These are phyloP conservation scores for Lepiota venenata DNA, from an alignment of 768 basidiomycete species.

Conservation along the genomic window DNA sequence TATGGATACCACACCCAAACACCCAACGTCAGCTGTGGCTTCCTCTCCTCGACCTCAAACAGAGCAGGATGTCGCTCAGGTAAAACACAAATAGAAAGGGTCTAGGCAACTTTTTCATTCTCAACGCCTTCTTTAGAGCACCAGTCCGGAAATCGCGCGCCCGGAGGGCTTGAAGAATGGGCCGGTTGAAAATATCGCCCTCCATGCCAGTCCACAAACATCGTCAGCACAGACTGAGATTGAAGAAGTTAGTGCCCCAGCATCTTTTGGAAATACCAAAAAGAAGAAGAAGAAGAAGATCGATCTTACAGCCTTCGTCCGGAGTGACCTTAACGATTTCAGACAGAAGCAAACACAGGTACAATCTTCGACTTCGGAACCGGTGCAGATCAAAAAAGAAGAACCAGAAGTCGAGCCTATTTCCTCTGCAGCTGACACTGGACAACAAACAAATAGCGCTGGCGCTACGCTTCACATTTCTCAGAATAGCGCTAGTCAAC, in stretches of 20 bases:
- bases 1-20: too few species aligned
- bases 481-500: not conserved
- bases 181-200: not conserved
- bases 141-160: conserved; percentile 4
- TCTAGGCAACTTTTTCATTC: not conserved
- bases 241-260: not conserved
- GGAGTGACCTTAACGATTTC: conserved; percentile 26
- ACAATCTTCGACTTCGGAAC: not conserved
- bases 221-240: not conserved
- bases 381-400: conserved; percentile 3
- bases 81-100: too few species aligned
- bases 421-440: not conserved
- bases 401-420: conserved; percentile 5
- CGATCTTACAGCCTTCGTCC: conserved; percentile 23
- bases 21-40: too few species aligned
- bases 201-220: not conserved
- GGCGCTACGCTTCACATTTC: not conserved
- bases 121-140: not conserved
- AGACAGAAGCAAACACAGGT: conserved; percentile 18
- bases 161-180: not conserved
- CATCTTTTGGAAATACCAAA: conserved; percentile 11
- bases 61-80: too few species aligned
- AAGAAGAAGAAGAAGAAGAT: conserved; percentile 26
- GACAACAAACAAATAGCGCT: not conserved
- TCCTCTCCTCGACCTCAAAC: too few species aligned